phyloP scores from a whole-genome alignment of 2,329 filamentous ascomycete genomes.

The Alternaria tenuissima region DNA sequence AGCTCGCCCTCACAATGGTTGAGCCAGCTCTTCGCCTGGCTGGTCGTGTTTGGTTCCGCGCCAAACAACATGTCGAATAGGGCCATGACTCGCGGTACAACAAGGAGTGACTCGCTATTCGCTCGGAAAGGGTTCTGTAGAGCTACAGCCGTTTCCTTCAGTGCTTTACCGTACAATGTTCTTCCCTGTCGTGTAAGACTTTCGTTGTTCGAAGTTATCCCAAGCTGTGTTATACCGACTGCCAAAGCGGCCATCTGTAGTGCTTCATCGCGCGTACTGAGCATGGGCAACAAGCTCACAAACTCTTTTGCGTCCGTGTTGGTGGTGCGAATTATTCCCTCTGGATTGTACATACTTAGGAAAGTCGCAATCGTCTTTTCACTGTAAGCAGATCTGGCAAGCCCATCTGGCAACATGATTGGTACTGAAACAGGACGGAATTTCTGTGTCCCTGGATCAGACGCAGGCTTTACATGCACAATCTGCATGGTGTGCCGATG shows the following conservation, averaged over 20 bases:
- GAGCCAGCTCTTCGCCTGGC: constrained; percentile 39
- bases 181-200: constrained; percentile 31
- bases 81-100: constrained; percentile 33
- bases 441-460: background rate
- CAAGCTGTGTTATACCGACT: constrained; percentile 34
- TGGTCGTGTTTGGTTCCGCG: constrained; percentile 24
- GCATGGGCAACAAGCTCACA: constrained; percentile 22
- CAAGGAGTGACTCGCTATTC: constrained; percentile 35
- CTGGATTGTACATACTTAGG: constrained; percentile 31
- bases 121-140: constrained; percentile 24
- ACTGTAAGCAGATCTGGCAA: constrained; percentile 35
- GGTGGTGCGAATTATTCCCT: constrained; percentile 9
- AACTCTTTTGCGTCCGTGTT: constrained; percentile 23
- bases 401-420: constrained; percentile 19
- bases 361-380: constrained; percentile 33
- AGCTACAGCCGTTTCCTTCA: constrained; percentile 34
- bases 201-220: constrained; percentile 26
- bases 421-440: background rate
- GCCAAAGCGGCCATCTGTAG: constrained; percentile 36
- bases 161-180: constrained; percentile 34
- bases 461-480: constrained; percentile 3
- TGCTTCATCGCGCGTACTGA: constrained; percentile 35
- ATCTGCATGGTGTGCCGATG: constrained; percentile 7
- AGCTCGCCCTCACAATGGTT: constrained; percentile 41
- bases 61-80: constrained; percentile 43